These are phyloP conservation scores for Aspergillus biplanus DNA, from an alignment of 495 filamentous ascomycete species.

Conservation along the genomic window DNA sequence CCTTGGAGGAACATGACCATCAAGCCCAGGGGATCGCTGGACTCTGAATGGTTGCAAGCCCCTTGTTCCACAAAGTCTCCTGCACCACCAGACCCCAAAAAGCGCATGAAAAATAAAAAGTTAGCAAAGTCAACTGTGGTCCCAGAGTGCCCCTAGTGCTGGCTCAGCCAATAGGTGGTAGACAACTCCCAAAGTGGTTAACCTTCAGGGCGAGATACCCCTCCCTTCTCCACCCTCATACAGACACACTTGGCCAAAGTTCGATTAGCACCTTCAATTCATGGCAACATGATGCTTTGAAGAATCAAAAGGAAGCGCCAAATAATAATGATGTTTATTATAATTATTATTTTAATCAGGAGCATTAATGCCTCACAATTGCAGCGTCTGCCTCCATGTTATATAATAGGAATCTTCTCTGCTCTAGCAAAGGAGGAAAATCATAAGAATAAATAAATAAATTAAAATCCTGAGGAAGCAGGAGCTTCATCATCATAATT, in stretches of 20 bases:
- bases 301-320: constrained; percentile 2
- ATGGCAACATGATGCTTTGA: neutral
- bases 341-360: neutral
- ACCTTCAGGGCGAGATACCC: neutral
- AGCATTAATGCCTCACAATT: neutral
- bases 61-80: constrained; percentile 10
- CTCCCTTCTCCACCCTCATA: constrained; percentile 4
- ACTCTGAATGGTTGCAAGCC: constrained; percentile 6
- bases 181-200: no score
- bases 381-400: neutral
- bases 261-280: neutral
- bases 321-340: neutral
- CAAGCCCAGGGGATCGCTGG: constrained; percentile 7
- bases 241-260: constrained; percentile 3
- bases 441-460: constrained; percentile 11
- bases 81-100: constrained; percentile 3
- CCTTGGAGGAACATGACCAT: constrained; percentile 8
- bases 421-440: neutral
- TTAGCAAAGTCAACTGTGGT: constrained; percentile 8
- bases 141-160: neutral
- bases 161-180: neutral
- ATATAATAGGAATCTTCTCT: neutral
- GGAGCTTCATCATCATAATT: neutral
- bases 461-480: constrained; percentile 3
- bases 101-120: constrained; percentile 10